Base-by-base conservation (phyloP, 495 filamentous ascomycete genomes). In the Aspergillus asperescens region DNA sequence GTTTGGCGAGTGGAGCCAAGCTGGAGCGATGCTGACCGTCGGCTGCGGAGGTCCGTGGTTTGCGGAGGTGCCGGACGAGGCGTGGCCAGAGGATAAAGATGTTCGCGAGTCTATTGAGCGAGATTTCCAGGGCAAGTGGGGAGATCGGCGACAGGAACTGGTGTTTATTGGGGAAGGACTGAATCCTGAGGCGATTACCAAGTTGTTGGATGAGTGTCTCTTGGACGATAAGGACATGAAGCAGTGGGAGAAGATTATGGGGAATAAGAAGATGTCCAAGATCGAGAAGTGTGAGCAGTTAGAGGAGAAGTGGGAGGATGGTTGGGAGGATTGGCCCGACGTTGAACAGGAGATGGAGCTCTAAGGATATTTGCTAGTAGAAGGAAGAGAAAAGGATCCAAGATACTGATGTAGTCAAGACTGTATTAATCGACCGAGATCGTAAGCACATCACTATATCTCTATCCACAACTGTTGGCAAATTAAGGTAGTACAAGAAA, bases 1-100 rank as follows among this genome's bases (percentile, higher is more conserved):
- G 15, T 71, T 70, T 16, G 78, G 78, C 43, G 78, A 81, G 61
- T 83, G 79, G 80, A 79, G 74, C n/a, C 78, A 81, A 58, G 78
- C 80, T 1, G 79, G 80, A 4, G 77, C 72, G 5, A 83, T 83
- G 74, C 58, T 83, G 44, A 82, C 79, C 0, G 59, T 83, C 16
- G 65, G 69, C 2, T 76, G 74, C 28, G 77, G 78, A 18, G 75
- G 75, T 1, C 67, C 72, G 0, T 83, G 79, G 77, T 81, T 80
- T 35, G 74, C 74, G 12, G 75, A 75, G 38, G 52, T 77, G 1
- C 62, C 65, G 0, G 64, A 74, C 19, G 69, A 74, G 16, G 68
- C 64, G 10, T 81, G 75, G 70, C 69, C 72, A 0, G 69, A 70
- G 29, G 70, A 75, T 46, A 54, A 62, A 9, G 74, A 77, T 48